Conservation (phyloP, 2,329 filamentous ascomycete species). For the Fusarium mexicanum region DNA sequence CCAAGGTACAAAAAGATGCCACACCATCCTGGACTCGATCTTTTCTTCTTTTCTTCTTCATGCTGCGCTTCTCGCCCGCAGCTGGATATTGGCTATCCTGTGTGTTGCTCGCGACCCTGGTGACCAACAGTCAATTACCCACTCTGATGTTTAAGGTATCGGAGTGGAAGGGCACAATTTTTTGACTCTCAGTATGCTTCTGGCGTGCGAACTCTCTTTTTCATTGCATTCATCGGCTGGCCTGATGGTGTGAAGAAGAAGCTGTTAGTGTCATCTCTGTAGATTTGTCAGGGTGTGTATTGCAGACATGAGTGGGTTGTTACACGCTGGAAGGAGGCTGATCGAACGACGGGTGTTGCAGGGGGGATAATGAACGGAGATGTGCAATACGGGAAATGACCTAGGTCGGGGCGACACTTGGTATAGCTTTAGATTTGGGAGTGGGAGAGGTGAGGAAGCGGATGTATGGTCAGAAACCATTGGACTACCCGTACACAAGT, state of each 20-base stretch:
- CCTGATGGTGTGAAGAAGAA: conserved; percentile 5
- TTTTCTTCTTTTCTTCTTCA: neutral
- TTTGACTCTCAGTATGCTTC: neutral
- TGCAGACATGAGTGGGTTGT: neutral
- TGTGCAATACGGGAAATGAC: neutral
- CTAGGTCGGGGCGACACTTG: neutral
- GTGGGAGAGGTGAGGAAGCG: neutral
- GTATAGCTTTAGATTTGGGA: neutral
- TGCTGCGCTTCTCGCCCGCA: neutral
- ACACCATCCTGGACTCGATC: neutral
- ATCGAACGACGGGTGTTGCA: neutral
- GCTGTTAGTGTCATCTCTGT: neutral
- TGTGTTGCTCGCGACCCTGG: neutral
- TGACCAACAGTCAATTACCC: neutral
- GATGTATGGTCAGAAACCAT: neutral
- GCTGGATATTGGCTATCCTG: neutral
- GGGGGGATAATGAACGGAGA: neutral
- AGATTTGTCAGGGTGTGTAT: neutral
- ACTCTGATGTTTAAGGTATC: neutral
- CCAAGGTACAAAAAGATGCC: neutral
- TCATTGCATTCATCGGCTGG: conserved; percentile 4
- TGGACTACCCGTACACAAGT: neutral
- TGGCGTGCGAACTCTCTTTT: neutral
- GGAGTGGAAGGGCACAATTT: neutral
- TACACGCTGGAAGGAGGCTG: neutral